A percentile compares a stretch with the other conserved stretches of the same genome.
Evolutionary conservation across 2,329 filamentous ascomycete species (phyloP).

Genomic region (Talaromyces sp.): DNA sequence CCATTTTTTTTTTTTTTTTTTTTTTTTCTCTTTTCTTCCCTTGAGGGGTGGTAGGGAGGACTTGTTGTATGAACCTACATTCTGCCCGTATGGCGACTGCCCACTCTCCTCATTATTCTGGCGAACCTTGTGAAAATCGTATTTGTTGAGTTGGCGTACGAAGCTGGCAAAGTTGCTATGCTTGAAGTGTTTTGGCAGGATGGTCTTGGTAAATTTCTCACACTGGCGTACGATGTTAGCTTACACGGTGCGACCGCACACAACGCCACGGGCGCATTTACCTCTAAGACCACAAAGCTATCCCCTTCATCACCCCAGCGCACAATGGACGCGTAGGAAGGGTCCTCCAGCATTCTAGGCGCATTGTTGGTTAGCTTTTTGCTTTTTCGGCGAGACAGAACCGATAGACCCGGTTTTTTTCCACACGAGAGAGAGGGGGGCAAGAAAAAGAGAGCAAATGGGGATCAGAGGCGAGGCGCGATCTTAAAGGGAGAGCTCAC

Average conservation of each 20-base stretch:
- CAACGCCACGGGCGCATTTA: constrained; percentile 46
- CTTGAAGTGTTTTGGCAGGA: constrained; percentile 98
- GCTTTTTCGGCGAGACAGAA: neutral
- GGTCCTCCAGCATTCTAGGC: constrained; percentile 90
- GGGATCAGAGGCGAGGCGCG: constrained; percentile 1
- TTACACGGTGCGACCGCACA: constrained; percentile 10
- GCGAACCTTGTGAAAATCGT: constrained; percentile 97
- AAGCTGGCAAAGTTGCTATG: constrained; percentile 99
- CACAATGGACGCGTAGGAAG: constrained; percentile 87
- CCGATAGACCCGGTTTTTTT: neutral
- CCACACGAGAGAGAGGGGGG: constrained; percentile 5
- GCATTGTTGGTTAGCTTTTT: constrained; percentile 16
- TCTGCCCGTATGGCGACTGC: constrained; percentile 77
- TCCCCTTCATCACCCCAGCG: constrained; percentile 94
- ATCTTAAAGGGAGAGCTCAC: constrained; percentile 57
- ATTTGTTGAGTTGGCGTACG: constrained; percentile 93
- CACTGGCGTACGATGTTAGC: constrained; percentile 62
- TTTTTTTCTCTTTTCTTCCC: neutral
- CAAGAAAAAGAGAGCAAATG: constrained; percentile 4
- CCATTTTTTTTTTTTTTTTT: neutral
- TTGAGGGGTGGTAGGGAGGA: neutral
- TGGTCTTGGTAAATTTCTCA: constrained; percentile 96
- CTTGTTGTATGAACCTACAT: constrained; percentile 53
- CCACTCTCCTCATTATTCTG: constrained; percentile 86
- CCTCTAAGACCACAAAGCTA: constrained; percentile 96